phyloP scores from a whole-genome alignment of 768 basidiomycete species.

The Favolaschia claudopus region DNA sequence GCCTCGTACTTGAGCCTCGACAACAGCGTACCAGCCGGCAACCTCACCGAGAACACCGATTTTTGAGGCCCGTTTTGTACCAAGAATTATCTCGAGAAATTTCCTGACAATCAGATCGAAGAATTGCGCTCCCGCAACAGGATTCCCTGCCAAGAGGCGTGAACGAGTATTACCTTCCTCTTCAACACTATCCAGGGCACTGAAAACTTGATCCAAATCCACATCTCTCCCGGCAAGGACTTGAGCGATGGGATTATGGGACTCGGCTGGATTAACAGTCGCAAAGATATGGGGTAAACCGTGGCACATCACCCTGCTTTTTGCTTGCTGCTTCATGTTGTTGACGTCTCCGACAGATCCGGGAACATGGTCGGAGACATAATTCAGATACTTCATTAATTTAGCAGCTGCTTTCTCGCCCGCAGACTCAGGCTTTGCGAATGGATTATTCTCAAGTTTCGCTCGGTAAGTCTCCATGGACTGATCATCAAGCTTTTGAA shows the following conservation, averaged over 20 bases:
- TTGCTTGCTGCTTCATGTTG: conserved; percentile 18
- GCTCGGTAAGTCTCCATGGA: no score
- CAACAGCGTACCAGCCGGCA: conserved; percentile 28
- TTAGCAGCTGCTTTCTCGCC: conserved; percentile 11
- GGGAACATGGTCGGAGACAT: conserved; percentile 18
- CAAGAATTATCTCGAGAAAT: conserved; percentile 31
- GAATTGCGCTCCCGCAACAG: conserved; percentile 31
- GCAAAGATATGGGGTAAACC: conserved; percentile 22
- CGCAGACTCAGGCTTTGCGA: conserved; percentile 17
- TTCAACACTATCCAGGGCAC: not conserved
- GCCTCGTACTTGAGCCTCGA: conserved; percentile 33
- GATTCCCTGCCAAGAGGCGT: not conserved
- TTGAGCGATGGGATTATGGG: no score
- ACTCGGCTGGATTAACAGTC: conserved; percentile 24
- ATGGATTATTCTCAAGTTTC: no score
- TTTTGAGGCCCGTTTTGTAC: not conserved
- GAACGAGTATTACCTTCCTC: not conserved
- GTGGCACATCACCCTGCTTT: conserved; percentile 3
- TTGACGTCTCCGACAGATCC: no score
- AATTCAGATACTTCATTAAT: conserved; percentile 16
- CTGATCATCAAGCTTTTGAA: no score
- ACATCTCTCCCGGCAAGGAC: conserved; percentile 21
- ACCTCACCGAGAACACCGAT: conserved; percentile 35
- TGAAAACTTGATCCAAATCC: conserved; percentile 21
- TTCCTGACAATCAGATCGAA: conserved; percentile 35